phyloP scores from a whole-genome alignment of 805 yeast species.

The Wickerhamiella vanderwaltii region DNA sequence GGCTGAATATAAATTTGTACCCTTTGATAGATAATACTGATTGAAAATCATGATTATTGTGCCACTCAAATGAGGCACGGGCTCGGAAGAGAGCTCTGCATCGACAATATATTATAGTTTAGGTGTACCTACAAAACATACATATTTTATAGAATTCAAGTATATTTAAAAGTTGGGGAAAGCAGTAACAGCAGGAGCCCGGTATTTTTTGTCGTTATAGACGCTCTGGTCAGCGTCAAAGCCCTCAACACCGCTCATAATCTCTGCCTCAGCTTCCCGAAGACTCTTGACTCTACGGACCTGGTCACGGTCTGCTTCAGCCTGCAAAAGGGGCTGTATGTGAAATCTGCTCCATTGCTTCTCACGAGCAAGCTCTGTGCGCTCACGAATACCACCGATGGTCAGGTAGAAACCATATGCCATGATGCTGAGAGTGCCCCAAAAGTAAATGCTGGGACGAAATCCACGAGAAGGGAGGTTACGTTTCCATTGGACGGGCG shows the following conservation, averaged over 20 bases:
- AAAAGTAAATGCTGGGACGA: slow-evolving; percentile 60
- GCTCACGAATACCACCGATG: slow-evolving; percentile 58
- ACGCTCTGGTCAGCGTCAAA: slow-evolving; percentile 44
- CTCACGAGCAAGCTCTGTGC: slow-evolving; percentile 60
- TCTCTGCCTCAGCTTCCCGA: slow-evolving; percentile 54
- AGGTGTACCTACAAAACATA: too few relatives aligned
- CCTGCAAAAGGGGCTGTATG: slow-evolving; percentile 59
- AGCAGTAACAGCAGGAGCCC: slow-evolving; percentile 27
- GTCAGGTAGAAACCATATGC: slow-evolving; percentile 61
- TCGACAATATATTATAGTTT: too few relatives aligned
- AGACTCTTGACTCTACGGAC: slow-evolving; percentile 60
- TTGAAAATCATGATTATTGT: too few relatives aligned
- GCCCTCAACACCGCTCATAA: slow-evolving; percentile 50
- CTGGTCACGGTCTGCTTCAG: slow-evolving; percentile 69
- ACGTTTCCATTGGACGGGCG: slow-evolving; percentile 79
- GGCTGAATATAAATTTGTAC: too few relatives aligned
- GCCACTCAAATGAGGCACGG: too few relatives aligned
- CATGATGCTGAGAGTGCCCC: slow-evolving; percentile 49
- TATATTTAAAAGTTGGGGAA: slow-evolving; percentile 26
- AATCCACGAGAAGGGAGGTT: slow-evolving; percentile 78
- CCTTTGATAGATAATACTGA: too few relatives aligned
- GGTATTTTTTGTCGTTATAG: slow-evolving; percentile 35
- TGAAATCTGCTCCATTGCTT: slow-evolving; percentile 65
- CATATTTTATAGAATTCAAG: too few relatives aligned
- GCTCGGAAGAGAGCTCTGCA: too few relatives aligned